Evolutionary conservation across 2,329 filamentous ascomycete genomes (phyloP), one percentile per base, ranked within the genome.

Genomic region (Alternaria triticina): DNA sequence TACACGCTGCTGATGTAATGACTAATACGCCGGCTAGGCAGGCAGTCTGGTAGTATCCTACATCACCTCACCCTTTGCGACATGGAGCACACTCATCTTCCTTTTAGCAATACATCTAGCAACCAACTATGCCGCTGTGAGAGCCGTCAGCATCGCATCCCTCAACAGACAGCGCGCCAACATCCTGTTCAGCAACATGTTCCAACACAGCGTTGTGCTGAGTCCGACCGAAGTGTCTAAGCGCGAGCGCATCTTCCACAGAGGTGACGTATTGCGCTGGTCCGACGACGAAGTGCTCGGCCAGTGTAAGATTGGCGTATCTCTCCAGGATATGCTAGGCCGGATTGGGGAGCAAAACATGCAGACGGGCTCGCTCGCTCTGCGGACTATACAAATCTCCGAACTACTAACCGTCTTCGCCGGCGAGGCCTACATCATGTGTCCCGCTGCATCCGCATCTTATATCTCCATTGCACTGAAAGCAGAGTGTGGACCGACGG

Each of bases 101-200:
- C 86, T 98, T 20, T 86, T 97, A 15, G 83, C 88, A 12, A 82
- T 92, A 7, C 96, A 98, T 79, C 86, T 98, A 7, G 87, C 86
- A 75, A 94, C 91, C 71, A 98, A 98, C 79, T 95, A 96, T 79
- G 85, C 88, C 33, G 96, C 94, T 45, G 95, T 99, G 6, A 86
- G 90, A 65, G 86, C 91, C 52, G 94, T 99, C 15, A 89, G 89
- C 76, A 93, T 98, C 90, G 87, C 87, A 43, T 92, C 88, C 7
- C 84, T 98, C 36, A 98, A 97, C 80, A 87, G 93, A 22, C 94
- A 98, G 79, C 88, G 96, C 36, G 92, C 94, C 2, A 92, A 90
- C 51, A 88, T 97, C 20, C 84, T 97, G 2, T 90, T 94, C 71
- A 86, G 87, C 44, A 83, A 87, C 57, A 55, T 78, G 5, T 51